phyloP scores from a whole-genome alignment of 768 basidiomycete genomes.

The Phallus indusiatus region DNA sequence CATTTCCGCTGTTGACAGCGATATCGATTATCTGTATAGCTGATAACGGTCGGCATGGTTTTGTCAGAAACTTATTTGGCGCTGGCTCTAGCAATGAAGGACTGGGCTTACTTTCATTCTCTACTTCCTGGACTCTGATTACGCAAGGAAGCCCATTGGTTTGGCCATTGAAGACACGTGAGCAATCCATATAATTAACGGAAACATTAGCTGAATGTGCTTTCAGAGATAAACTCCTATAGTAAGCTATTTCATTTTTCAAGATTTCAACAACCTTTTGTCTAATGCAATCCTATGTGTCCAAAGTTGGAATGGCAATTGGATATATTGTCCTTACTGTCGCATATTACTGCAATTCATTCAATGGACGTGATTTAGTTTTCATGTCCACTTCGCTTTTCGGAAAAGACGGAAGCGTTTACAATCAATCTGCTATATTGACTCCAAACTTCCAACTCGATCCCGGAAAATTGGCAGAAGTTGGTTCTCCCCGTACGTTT shows the following conservation, averaged over 20 bases:
- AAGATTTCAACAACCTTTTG: no score
- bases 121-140: conserved; percentile 44
- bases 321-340: conserved; percentile 35
- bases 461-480: conserved; percentile 16
- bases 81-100: conserved; percentile 45
- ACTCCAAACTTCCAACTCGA: conserved; percentile 30
- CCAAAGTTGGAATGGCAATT: conserved; percentile 37
- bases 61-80: conserved; percentile 32
- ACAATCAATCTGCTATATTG: conserved; percentile 35
- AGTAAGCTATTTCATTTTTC: conserved; percentile 20
- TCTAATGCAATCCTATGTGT: no score
- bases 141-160: conserved; percentile 44
- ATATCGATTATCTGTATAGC: conserved; percentile 39
- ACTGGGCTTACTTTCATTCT: conserved; percentile 37
- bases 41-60: conserved; percentile 35
- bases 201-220: no score
- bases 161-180: conserved; percentile 48
- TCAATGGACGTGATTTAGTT: conserved; percentile 34
- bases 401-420: conserved; percentile 23
- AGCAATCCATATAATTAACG: conserved; percentile 12
- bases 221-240: conserved; percentile 33
- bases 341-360: conserved; percentile 35
- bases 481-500: conserved; percentile 1
- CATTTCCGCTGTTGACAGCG: conserved; percentile 36
- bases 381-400: conserved; percentile 44